Evolutionary conservation across 768 basidiomycete species (phyloP).

Genomic region (Mycena vitilis): DNA sequence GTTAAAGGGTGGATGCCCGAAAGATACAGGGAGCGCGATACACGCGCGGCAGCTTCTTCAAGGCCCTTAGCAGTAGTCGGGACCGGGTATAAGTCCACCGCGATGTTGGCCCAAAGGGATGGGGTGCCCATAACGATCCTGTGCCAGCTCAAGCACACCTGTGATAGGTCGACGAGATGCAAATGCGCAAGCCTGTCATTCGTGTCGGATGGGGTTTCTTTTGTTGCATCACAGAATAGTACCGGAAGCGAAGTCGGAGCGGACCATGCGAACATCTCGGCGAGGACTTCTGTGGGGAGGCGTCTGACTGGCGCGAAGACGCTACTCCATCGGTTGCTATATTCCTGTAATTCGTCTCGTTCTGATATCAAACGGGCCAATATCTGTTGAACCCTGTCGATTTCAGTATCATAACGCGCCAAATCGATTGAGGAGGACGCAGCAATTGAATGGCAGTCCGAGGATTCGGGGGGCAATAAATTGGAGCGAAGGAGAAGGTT

Average conservation of each 20-base stretch:
- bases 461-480: too few species aligned
- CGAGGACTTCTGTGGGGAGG: not conserved
- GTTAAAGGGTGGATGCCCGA: not conserved
- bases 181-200: not conserved
- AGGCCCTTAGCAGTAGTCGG: too few species aligned
- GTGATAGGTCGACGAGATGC: not conserved
- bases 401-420: not conserved
- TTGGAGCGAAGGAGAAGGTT: too few species aligned
- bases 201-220: not conserved
- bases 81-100: not conserved
- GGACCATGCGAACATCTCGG: not conserved
- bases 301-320: not conserved
- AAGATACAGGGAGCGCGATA: not conserved
- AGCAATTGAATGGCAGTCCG: too few species aligned
- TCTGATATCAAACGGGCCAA: not conserved
- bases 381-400: not conserved
- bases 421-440: not conserved
- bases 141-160: conserved; percentile 9
- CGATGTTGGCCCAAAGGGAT: not conserved
- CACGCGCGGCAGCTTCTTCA: not conserved
- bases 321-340: not conserved
- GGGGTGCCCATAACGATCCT: not conserved
- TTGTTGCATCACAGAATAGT: not conserved
- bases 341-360: not conserved
- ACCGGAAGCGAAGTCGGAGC: not conserved